phyloP scores from a whole-genome alignment of 2,329 filamentous ascomycete species.

The Talaromyces sp. region DNA sequence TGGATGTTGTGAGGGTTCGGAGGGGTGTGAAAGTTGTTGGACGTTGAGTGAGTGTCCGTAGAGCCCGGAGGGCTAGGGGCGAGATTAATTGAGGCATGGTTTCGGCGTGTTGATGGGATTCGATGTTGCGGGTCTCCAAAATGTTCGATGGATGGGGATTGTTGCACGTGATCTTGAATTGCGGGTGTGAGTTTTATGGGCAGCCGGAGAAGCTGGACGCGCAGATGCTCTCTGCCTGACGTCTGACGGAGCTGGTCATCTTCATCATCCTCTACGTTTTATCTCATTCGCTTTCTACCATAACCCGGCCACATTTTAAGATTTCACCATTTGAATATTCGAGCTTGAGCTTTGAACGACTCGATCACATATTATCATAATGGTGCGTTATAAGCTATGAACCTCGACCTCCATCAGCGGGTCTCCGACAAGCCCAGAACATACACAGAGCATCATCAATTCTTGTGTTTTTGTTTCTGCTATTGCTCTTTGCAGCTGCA shows the following conservation, averaged over 20 bases:
- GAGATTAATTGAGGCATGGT: conserved; percentile 39
- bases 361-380: conserved; percentile 22
- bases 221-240: conserved; percentile 25
- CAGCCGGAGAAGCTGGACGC: conserved; percentile 42
- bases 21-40: conserved; percentile 24
- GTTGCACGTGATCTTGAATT: conserved; percentile 29
- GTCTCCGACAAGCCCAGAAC: conserved; percentile 11
- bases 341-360: background rate
- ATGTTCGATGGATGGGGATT: conserved; percentile 17
- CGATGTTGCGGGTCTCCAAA: conserved; percentile 2
- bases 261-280: conserved; percentile 7
- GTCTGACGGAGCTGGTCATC: conserved; percentile 20
- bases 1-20: conserved; percentile 29
- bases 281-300: conserved; percentile 7
- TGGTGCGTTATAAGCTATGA: conserved; percentile 34
- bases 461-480: background rate
- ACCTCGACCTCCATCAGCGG: conserved; percentile 8
- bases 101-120: conserved; percentile 4
- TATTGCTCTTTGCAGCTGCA: background rate
- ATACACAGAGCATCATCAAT: conserved; percentile 2
- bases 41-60: conserved; percentile 37
- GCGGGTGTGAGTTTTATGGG: conserved; percentile 30
- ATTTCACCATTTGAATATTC: background rate
- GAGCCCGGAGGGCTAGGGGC: conserved; percentile 37
- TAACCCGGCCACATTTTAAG: background rate